Conservation (phyloP, 2,329 filamentous ascomycete species). For the Chrysosporium queenslandicum region DNA sequence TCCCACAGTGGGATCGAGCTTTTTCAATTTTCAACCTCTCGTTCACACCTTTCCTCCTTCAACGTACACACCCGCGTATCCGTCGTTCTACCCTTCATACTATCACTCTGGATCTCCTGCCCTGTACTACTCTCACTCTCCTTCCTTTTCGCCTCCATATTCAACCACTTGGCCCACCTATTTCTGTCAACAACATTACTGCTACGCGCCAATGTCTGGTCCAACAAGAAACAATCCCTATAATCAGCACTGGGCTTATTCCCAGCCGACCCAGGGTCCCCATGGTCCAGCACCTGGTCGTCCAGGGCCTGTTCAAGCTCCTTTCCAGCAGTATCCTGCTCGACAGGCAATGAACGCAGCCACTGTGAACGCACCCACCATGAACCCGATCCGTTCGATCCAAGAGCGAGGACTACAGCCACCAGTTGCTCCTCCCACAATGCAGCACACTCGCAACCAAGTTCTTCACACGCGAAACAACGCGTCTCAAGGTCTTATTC, state of each 20-base stretch:
- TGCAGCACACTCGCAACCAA: too few relatives aligned
- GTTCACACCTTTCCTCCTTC: not conserved
- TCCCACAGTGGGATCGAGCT: not conserved
- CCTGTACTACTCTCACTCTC: not conserved
- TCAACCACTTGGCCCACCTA: not conserved
- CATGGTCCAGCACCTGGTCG: not conserved
- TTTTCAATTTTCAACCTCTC: not conserved
- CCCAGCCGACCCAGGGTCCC: not conserved
- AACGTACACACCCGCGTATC: not conserved
- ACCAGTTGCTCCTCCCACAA: not conserved
- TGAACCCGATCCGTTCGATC: not conserved
- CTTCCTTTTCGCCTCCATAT: not conserved
- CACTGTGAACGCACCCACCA: not conserved
- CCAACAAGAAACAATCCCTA: not conserved
- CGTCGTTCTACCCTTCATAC: not conserved
- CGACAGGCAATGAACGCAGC: not conserved
- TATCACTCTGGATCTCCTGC: not conserved
- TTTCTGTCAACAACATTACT: not conserved
- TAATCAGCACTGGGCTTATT: not conserved
- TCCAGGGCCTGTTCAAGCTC: not conserved
- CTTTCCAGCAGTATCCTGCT: not conserved
- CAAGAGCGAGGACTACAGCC: not conserved
- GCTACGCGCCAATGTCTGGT: constrained; percentile 2
- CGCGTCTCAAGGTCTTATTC: not conserved
- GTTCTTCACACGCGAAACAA: not conserved